Base-by-base conservation (phyloP, 2,329 filamentous ascomycete species). In the Hymenoscyphus fraxineus region DNA sequence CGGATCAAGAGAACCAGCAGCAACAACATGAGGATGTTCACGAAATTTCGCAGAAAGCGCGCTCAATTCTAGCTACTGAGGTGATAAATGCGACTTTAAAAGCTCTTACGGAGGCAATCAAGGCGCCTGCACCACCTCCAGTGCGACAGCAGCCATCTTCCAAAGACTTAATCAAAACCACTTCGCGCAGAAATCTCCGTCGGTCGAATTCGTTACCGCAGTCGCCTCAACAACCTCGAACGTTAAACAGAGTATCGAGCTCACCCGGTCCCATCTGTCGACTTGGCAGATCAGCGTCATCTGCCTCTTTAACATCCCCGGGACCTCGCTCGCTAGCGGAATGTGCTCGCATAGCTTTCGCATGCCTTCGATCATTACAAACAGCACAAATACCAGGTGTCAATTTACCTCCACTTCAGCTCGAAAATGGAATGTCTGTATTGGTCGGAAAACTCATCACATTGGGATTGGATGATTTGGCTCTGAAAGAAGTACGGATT, bases 401-500 rank as follows among this genome's bases (percentile, higher is more conserved):
- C 10, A 77, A 82, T 10, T 78, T 88, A n/a, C 82, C 85, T 1
- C 82, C 84, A 56, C 78, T 90, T 47, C 89, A 93, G 72, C 76
- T 93, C 3, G 91, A 93, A 73, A 87, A 81, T 65, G 91, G 90
- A 62, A 90, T 91, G 81, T 84, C 89, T 16, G 86, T 88, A 0
- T 81, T 93, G 61, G 77, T 89, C 47, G 84, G 84, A 47, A 91
- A 88, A 73, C 79, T 93, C 0, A 78, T 92, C 15, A 78, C 80
- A 0, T 79, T 92, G 58, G 85, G 85, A 0, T 75, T 93, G 60
- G 84, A 89, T 57, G 84, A 87, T n/a, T 79, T 88, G 64, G 90
- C 91, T 0, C 76, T 86, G 54, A 90, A 87, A 71, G 90, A 93
- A 71, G 74, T 93, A 65, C 80, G 84, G 51, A 78, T 87, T 12